Evolutionary conservation across 2,329 filamentous ascomycete genomes (phyloP).

Genomic region (Phialophora chinensis): DNA sequence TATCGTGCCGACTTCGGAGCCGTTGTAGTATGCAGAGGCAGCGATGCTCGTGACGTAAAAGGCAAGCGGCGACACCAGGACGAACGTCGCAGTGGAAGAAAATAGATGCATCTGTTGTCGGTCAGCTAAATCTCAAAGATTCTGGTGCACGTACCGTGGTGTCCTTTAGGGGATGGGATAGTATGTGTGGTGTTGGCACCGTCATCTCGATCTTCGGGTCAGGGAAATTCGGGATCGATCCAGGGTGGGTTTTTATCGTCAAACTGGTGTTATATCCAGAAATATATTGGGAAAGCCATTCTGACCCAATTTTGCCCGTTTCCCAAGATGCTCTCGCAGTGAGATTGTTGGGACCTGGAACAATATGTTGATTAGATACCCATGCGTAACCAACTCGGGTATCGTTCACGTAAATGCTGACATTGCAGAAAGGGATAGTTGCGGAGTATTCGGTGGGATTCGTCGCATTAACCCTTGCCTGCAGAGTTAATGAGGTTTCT

Average conservation of each 20-base stretch:
- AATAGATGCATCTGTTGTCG: conserved; percentile 71
- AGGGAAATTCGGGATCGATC: conserved; percentile 76
- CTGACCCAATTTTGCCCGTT: conserved; percentile 69
- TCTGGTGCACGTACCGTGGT: conserved; percentile 63
- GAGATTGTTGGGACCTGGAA: conserved; percentile 73
- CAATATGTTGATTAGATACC: conserved; percentile 66
- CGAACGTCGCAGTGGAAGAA: conserved; percentile 84
- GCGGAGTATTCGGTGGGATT: conserved; percentile 91
- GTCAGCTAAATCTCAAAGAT: conserved; percentile 32
- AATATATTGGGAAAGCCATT: conserved; percentile 82
- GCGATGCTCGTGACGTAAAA: conserved; percentile 80
- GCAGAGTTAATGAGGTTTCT: conserved; percentile 70
- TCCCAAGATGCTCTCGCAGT: conserved; percentile 76
- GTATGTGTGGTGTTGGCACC: conserved; percentile 63
- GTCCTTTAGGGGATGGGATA: conserved; percentile 76
- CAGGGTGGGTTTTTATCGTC: conserved; percentile 71
- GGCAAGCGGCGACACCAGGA: conserved; percentile 79
- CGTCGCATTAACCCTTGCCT: conserved; percentile 78
- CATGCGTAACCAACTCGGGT: conserved; percentile 77
- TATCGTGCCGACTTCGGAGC: conserved; percentile 77
- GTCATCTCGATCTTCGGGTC: conserved; percentile 74
- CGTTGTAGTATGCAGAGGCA: conserved; percentile 84
- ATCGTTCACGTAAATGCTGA: conserved; percentile 75
- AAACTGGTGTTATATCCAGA: conserved; percentile 87
- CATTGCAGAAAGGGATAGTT: conserved; percentile 76